Evolutionary conservation across 306 rosid genomes (phyloP), one percentile per base, ranked within the genome.

Genomic region (Spatholobus suberectus): DNA sequence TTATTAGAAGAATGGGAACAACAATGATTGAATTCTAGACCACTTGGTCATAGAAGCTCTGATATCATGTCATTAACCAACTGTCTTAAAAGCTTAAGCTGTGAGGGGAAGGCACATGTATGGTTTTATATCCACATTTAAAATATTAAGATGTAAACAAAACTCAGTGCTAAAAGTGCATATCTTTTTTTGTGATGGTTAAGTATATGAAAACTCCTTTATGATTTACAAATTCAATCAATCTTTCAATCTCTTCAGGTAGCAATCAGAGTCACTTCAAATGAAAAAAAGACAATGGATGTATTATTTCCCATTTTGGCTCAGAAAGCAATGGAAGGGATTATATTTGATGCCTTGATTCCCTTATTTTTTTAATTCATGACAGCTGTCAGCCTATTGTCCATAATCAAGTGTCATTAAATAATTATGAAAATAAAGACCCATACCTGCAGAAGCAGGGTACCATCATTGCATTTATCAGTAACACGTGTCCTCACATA

Each of bases 391-490:
- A 15, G 52, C 32, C 58, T 27, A 57, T 78, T 46, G 58, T 38
- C 44, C 74, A 85, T 23, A 62, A 80, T 81, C 66, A 75, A 40
- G 72, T 34, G 51, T 55, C 72, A 80, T 41, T 13, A 55, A 44
- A 76, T 37, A 51, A 34, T 83, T 34, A 59, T 37, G 15, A 44
- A 81, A 84, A 87, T 74, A 87, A 65, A 71, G 62, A 74, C 13
- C 40, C 73, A 52, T 91, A 96, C 99, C 99, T 96, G 98, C 82
- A 96, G 88, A 87, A 96, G 95, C 85, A 96, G 76, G 73, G 92
- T 92, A 78, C 98, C 99, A 80, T 96, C 95, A 75, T 89, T 89
- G 86, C 99, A 88, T 91, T 92, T 92, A 85, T 96, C 97, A n/a
- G 97, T 90, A 80, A 94, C 90, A 55, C 94, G 90, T 37, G 94